These are phyloP conservation scores for Obelidium mucronatum DNA, from an alignment of 192 early-diverging fungal genomes.

Conservation along the genomic window DNA sequence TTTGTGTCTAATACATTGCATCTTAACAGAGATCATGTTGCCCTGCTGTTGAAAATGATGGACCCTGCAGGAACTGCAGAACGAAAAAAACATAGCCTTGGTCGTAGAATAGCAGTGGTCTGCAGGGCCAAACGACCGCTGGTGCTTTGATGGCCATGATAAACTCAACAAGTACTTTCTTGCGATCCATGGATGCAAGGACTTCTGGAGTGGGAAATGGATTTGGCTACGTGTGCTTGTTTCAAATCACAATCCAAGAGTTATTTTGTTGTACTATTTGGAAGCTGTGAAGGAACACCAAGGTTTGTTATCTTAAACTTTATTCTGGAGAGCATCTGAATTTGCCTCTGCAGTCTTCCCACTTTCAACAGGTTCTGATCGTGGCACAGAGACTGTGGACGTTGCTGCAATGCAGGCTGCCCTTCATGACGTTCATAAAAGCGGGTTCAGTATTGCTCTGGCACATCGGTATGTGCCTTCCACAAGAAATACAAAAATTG, in stretches of 20 bases:
- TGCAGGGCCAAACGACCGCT: neutral
- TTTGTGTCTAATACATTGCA: no score
- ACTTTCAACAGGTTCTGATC: neutral
- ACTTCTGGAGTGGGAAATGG: conserved; percentile 16
- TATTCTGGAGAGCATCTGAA: no score
- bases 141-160: neutral
- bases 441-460: neutral
- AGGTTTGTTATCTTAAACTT: no score
- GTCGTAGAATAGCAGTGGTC: neutral
- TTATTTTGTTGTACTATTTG: conserved; percentile 2
- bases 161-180: conserved; percentile 11
- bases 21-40: conserved; percentile 13
- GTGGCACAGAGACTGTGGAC: conserved; percentile 5
- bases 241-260: neutral
- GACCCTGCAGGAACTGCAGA: neutral
- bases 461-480: neutral
- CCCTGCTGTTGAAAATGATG: neutral
- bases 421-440: conserved; percentile 1
- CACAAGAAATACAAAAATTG: neutral
- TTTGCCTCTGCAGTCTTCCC: no score
- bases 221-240: neutral
- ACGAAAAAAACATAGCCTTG: conserved; percentile 9
- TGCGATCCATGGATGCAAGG: conserved; percentile 2
- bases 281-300: neutral
- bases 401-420: conserved; percentile 5